Evolutionary conservation across 2,329 filamentous ascomycete genomes (phyloP), one percentile per base, ranked within the genome.

Genomic region (Hypoxylon sp.): DNA sequence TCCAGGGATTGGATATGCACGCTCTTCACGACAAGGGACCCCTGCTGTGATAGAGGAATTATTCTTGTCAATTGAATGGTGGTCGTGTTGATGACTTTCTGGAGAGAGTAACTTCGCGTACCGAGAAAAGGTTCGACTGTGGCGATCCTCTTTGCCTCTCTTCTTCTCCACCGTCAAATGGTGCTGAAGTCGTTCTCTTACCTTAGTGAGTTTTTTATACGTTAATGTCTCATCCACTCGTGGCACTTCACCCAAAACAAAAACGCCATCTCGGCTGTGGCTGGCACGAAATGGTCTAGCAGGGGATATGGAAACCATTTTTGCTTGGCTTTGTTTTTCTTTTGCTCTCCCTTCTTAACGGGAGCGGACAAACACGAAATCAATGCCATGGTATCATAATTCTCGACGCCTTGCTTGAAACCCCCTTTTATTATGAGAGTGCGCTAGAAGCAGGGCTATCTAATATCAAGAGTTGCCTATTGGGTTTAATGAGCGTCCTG

Each of bases 1-100:
- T 68, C 60, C 68, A 61, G 65, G 68, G 68, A 69, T 71, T 70
- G 65, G 68, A 67, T 57, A 69, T 67, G 66, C 65, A 70, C 6
- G 30, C 55, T 66, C 58, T 68, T 61, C 30, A 62, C 21, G 52
- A 63, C 57, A 45, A 67, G 59, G 68, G 60, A 6, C 49, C 50
- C 61, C 46, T 63, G 60, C 53, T 34, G 65, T 68, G 68, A 70
- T 68, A 61, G 55, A 61, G 56, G 43, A 52, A 45, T 63, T 60
- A 55, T 56, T 52, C 51, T 60, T 46, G 38, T 63, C 30, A 59
- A 56, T 60, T 49, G 36, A 53, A 21, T 34, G 60, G 34, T 17
- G 25, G 11, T 52, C 28, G 25, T 43, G 23, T 21, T 25, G n/a
- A 19, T 28, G 38, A 21, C 43, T 53, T 63, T 14, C 43, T 56